Evolutionary conservation across 257 asterid species (phyloP).

Genomic region (Solanum raphanifolium): DNA sequence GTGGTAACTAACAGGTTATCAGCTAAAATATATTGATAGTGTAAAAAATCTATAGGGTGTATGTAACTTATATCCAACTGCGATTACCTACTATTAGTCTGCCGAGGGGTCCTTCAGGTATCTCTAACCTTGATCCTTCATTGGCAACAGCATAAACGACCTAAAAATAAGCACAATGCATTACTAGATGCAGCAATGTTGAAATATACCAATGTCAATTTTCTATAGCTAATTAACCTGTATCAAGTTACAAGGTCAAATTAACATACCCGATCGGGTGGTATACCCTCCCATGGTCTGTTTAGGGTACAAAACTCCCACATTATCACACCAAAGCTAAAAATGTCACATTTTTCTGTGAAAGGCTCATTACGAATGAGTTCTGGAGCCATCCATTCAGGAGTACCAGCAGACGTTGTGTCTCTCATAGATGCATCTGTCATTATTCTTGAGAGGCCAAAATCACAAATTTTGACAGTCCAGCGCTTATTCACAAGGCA

Average conservation of each 20-base stretch:
- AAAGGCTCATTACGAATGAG: conserved; percentile 83
- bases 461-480: conserved; percentile 92
- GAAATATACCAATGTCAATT: neutral
- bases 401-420: conserved; percentile 88
- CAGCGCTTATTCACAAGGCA: conserved; percentile 91
- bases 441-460: conserved; percentile 91
- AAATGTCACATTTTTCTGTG: conserved; percentile 93
- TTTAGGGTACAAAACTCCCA: conserved; percentile 89
- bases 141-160: conserved; percentile 49
- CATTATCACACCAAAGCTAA: conserved; percentile 80
- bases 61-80: neutral
- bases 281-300: conserved; percentile 91
- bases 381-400: conserved; percentile 99
- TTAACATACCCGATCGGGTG: conserved; percentile 70
- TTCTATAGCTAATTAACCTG: neutral
- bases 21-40: neutral
- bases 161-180: conserved; percentile 20
- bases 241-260: neutral
- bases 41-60: neutral
- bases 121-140: conserved; percentile 68
- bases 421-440: conserved; percentile 46
- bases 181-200: neutral
- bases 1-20: neutral
- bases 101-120: conserved; percentile 82
- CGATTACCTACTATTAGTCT: conserved; percentile 59